Evolutionary conservation across 2,329 filamentous ascomycete genomes (phyloP), one percentile per base, ranked within the genome.

Genomic region (Bipolaris zeicola): DNA sequence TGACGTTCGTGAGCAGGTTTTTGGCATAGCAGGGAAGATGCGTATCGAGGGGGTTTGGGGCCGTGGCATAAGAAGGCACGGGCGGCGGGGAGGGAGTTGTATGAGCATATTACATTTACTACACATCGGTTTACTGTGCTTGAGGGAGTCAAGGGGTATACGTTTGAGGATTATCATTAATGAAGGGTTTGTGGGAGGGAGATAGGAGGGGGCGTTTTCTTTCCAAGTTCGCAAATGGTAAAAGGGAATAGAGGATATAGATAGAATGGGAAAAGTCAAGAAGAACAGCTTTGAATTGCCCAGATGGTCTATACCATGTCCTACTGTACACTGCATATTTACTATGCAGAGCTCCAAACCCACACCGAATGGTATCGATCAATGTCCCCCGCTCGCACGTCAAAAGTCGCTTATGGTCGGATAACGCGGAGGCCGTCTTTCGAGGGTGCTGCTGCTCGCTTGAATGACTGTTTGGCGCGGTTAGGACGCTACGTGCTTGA

Each of bases 61-160:
- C 82, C 83, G 10, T 85, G 83, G 81, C 85, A 87, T 73, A 78
- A 77, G 50, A 77, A 80, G 60, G 84, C 84, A 8, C 73, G 82
- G 47, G 72, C 64, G 18, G 82, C 82, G 5, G 84, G 80, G 6
- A 64, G 74, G 7, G 75, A 78, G 16, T 68, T 84, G 70, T 81
- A 81, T 57, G 74, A 79, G 63, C 64, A 50, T 1, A 79, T 81
- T 61, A 60, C 59, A 34, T 81, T 81, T 60, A 68, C 69, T 41
- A 76, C 71, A 11, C 68, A 75, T 55, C 61, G 67, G 48, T 73
- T 96, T 68, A 84, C 85, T 34, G 83, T 96, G 60, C 80, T 82
- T 22, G 87, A 94, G 68, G 84, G 83, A 16, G 85, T 83, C 36
- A 74, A 81, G 61, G 81, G 78, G 42, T 95, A 90, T 87, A 44